Evolutionary conservation across 208 protist species (phyloP), one percentile per base, ranked within the genome.

Genomic region (Crithidia mellificae): DNA sequence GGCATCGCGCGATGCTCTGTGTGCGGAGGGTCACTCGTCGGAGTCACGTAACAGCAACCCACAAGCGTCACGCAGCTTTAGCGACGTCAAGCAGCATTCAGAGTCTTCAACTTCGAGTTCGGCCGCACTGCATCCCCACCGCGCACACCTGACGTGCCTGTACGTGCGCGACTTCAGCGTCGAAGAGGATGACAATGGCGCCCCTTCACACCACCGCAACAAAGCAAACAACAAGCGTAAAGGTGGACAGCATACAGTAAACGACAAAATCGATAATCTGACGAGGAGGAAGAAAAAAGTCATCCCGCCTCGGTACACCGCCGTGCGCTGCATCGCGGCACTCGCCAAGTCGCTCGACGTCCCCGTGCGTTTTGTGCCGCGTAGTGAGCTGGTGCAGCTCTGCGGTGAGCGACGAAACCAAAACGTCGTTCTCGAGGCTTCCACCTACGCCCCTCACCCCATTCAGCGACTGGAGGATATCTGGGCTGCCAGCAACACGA

Each of bases 331-430:
- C 51, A 84, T 94, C 67, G 55, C 78, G 12, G 63, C 70, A 20
- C 63, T 94, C 27, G 88, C 85, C 27, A 83, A 83, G 54, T 67
- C 62, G 11, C 32, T 90, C 57, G 47, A 75, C 2, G 73, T 92
- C 30, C 80, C 84, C 4, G 62, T 94, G 12, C 64, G 63, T 7
- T 80, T 78, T 12, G 89, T 94, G 50, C 78, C 85, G 19, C 83
- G 89, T 0, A 39, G 50, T 4, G 84, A 90, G 77, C 72, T 94
- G 27, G 74, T 85, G 68, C 78, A 81, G 72, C 77, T 94, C 25
- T 91, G 89, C 50, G 89, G 89, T 20, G 89, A 94, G 67, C 78
- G 89, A 20, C 80, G 89, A 0, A 83, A 94, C 58, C 89, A 94
- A 64, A 92, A 92, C 52, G 73, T 85, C 0, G 89, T 94, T 20